These are phyloP conservation scores for Candida silvatica DNA, from an alignment of 805 yeast species.

Conservation along the genomic window DNA sequence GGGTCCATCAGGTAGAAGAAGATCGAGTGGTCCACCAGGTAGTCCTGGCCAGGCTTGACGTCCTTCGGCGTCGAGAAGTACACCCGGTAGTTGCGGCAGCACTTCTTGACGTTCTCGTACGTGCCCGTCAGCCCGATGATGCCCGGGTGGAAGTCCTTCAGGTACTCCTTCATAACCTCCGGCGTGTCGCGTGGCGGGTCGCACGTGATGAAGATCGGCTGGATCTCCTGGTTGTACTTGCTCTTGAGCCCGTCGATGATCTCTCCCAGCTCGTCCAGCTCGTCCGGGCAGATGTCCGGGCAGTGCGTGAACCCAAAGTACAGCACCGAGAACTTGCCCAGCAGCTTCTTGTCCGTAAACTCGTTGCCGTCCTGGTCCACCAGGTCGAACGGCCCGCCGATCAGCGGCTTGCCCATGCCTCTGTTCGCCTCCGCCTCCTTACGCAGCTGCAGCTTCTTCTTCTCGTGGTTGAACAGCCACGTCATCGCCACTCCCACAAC, in stretches of 20 bases:
- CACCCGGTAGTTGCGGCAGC: conserved; percentile 87
- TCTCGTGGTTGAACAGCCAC: conserved; percentile 66
- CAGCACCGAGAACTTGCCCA: conserved; percentile 74
- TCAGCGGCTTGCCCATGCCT: conserved; percentile 85
- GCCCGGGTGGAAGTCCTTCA: conserved; percentile 82
- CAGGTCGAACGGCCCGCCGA: conserved; percentile 84
- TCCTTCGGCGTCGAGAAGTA: conserved; percentile 96
- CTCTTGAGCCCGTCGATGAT: conserved; percentile 54
- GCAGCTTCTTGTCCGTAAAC: conserved; percentile 71
- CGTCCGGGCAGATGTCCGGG: conserved; percentile 98
- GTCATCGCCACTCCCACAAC: conserved; percentile 66
- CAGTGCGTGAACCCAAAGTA: conserved; percentile 97
- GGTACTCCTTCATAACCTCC: conserved; percentile 71
- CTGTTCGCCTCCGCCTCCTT: conserved; percentile 78
- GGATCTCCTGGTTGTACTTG: conserved; percentile 48
- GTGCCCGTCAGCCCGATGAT: conserved; percentile 89
- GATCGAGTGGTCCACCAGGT: conserved; percentile 93
- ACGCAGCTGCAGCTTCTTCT: conserved; percentile 62
- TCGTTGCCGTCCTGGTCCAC: conserved; percentile 59
- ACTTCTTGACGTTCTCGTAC: conserved; percentile 73
- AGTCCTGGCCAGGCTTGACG: conserved; percentile 92
- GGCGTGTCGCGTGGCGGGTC: conserved; percentile 96
- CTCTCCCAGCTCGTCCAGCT: conserved; percentile 81
- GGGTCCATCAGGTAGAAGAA: conserved; percentile 97
- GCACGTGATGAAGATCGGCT: conserved; percentile 90